Percentiles rank a stretch among this genome's conserved stretches.
These are phyloP conservation scores for Isatis lusitanica DNA, from an alignment of 441 rosid species.

Conservation along the genomic window DNA sequence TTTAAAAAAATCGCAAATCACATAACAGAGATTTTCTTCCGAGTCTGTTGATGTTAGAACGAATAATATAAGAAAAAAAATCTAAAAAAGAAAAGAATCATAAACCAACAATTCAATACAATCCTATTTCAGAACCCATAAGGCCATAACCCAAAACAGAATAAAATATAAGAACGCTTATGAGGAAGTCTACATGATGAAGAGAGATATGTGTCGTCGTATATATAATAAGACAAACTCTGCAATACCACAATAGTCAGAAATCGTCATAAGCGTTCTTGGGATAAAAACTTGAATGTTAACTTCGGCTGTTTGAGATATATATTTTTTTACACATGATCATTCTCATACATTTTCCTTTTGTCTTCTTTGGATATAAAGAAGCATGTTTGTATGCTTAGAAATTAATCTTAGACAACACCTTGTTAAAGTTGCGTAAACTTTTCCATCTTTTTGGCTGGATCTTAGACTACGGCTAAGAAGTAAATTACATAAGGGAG, in stretches of 20 bases:
- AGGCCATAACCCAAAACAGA: background rate
- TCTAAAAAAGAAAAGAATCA: constrained; percentile 24
- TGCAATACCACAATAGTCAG: constrained; percentile 1
- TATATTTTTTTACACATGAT: too few relatives aligned
- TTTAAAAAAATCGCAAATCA: background rate
- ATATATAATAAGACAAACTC: background rate
- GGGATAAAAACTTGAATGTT: too few relatives aligned
- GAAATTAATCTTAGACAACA: too few relatives aligned
- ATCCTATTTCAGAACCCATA: constrained; percentile 17
- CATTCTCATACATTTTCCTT: too few relatives aligned
- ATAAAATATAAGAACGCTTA: background rate
- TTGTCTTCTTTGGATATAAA: too few relatives aligned
- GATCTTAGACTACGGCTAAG: too few relatives aligned
- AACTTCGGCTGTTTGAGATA: too few relatives aligned
- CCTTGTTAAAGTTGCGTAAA: too few relatives aligned
- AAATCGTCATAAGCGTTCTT: too few relatives aligned
- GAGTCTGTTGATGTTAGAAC: background rate
- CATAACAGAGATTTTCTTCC: background rate
- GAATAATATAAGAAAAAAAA: background rate
- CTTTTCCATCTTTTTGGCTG: too few relatives aligned
- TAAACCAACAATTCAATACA: constrained; percentile 9
- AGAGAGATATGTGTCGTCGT: background rate
- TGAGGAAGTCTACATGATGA: constrained; percentile 1
- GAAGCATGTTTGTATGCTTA: too few relatives aligned
- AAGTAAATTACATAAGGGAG: too few relatives aligned